Conservation (phyloP, 2,329 filamentous ascomycete species). For the Verticillium zaregamsianum region DNA sequence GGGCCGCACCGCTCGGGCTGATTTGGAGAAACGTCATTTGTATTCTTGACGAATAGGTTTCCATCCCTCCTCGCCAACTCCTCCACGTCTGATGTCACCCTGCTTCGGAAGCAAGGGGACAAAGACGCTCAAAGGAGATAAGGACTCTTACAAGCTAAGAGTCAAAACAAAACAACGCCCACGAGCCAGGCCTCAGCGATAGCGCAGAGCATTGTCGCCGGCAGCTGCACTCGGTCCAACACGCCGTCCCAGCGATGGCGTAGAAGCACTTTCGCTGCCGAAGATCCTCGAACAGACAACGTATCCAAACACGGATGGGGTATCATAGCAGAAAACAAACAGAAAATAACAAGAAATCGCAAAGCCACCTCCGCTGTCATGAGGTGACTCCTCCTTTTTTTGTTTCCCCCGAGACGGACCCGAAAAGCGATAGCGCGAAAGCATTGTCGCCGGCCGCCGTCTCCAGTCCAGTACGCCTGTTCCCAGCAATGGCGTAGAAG, state of each 20-base stretch:
- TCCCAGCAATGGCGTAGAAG: conserved; percentile 43
- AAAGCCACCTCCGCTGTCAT: not conserved
- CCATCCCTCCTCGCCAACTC: not conserved
- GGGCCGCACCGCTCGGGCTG: not conserved
- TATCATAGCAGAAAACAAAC: conserved; percentile 41
- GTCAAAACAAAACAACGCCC: conserved; percentile 8
- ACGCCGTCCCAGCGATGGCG: conserved; percentile 45
- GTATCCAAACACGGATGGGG: conserved; percentile 51
- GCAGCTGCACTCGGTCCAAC: conserved; percentile 36
- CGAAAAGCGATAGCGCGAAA: conserved; percentile 43
- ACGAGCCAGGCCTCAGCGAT: conserved; percentile 27
- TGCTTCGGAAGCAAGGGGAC: not conserved
- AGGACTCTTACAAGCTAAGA: not conserved
- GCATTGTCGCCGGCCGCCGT: conserved; percentile 44
- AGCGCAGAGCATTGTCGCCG: conserved; percentile 52
- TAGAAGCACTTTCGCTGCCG: conserved; percentile 40
- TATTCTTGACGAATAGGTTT: not conserved
- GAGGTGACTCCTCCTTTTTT: not conserved
- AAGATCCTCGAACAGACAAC: conserved; percentile 29
- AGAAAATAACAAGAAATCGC: conserved; percentile 15
- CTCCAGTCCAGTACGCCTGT: conserved; percentile 39
- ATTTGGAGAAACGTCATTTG: not conserved
- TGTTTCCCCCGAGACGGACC: conserved; percentile 11
- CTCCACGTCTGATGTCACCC: not conserved
- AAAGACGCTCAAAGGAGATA: not conserved